Evolutionary conservation across 1,139 yeast species (phyloP).

Genomic region (Pichia sp.): DNA sequence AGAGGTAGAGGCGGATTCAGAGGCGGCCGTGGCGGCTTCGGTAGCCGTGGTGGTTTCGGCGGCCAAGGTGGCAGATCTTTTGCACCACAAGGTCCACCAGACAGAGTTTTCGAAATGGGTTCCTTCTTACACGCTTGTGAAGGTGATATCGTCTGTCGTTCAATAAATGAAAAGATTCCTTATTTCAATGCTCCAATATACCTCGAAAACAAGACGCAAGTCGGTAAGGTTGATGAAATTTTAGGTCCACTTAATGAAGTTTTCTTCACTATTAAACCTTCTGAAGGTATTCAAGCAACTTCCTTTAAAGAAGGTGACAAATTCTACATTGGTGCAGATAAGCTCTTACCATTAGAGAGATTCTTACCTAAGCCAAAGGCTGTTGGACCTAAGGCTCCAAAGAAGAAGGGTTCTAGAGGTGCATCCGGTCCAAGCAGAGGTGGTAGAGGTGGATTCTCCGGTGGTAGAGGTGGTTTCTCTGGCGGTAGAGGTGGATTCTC

Average conservation of each 20-base stretch:
- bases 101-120: conserved; percentile 91
- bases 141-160: conserved; percentile 95
- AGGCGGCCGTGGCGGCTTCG: conserved; percentile 41
- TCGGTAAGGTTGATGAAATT: conserved; percentile 98
- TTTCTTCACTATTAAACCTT: conserved; percentile 89
- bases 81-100: conserved; percentile 78
- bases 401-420: conserved; percentile 48
- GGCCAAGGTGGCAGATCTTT: conserved; percentile 67
- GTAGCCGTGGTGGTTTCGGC: conserved; percentile 33
- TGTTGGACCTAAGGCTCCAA: conserved; percentile 72
- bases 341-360: conserved; percentile 90
- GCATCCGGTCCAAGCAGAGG: conserved; percentile 21
- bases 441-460: conserved; percentile 36
- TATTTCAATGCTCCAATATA: conserved; percentile 98
- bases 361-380: conserved; percentile 89
- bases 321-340: conserved; percentile 92
- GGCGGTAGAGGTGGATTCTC: conserved; percentile 20
- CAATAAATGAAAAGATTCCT: conserved; percentile 90
- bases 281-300: conserved; percentile 91
- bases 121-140: conserved; percentile 87
- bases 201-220: conserved; percentile 88
- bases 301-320: conserved; percentile 95
- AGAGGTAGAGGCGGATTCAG: conserved; percentile 31
- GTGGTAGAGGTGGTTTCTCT: conserved; percentile 22
- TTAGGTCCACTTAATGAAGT: conserved; percentile 97